These are phyloP conservation scores for Kodamaea restingae DNA, from an alignment of 805 yeast species.

Conservation along the genomic window DNA sequence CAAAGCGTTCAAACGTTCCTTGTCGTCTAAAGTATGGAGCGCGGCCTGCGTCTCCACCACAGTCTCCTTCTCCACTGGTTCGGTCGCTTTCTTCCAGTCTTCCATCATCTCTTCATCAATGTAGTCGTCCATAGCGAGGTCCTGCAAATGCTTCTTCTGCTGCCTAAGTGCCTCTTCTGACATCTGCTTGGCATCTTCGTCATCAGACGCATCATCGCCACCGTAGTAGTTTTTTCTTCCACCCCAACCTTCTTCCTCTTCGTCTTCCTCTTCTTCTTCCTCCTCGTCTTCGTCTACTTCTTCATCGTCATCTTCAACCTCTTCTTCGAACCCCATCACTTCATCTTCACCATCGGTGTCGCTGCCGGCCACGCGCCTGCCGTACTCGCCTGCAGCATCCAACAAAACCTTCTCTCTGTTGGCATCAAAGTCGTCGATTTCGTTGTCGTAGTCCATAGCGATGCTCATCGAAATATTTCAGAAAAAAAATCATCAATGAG, in stretches of 20 bases:
- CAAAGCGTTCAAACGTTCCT: slow-evolving; percentile 52
- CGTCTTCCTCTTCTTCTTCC: slow-evolving; percentile 25
- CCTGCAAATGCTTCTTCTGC: slow-evolving; percentile 71
- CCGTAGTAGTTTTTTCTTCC: slow-evolving; percentile 51
- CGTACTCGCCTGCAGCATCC: slow-evolving; percentile 50
- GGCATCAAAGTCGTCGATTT: slow-evolving; percentile 64
- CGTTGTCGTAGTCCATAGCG: slow-evolving; percentile 32
- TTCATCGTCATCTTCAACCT: slow-evolving; percentile 41
- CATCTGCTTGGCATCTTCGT: slow-evolving; percentile 69
- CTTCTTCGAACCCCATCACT: slow-evolving; percentile 36
- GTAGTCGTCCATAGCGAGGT: slow-evolving; percentile 53
- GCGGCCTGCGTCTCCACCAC: slow-evolving; percentile 16
- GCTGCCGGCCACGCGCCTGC: slow-evolving; percentile 16
- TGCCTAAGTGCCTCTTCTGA: slow-evolving; percentile 85
- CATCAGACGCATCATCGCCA: slow-evolving; percentile 61
- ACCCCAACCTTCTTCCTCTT: slow-evolving; percentile 38
- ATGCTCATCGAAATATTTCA: slow-evolving; percentile 3
- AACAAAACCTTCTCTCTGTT: slow-evolving; percentile 54
- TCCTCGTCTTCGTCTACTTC: slow-evolving; percentile 41
- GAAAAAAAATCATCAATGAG: slow-evolving; percentile 1
- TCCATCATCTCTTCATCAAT: slow-evolving; percentile 71
- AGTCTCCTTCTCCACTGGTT: slow-evolving; percentile 27
- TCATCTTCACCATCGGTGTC: slow-evolving; percentile 54
- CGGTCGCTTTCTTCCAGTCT: slow-evolving; percentile 69
- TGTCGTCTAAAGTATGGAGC: slow-evolving; percentile 39